Evolutionary conservation across 768 basidiomycete genomes (phyloP).

Genomic region (Kwoniella shandongensis): DNA sequence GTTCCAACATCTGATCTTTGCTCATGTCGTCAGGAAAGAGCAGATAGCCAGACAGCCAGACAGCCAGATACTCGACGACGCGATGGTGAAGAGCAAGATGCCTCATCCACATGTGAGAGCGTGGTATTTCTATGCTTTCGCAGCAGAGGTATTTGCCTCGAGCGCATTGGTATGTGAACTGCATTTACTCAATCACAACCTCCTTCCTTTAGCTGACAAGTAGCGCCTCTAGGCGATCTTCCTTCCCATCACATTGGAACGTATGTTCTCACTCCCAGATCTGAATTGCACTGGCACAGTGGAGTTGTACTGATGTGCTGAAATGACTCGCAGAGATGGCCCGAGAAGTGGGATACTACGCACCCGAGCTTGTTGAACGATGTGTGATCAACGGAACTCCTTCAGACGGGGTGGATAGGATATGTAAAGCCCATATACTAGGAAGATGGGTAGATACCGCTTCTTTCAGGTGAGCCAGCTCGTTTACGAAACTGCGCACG

Average conservation of each 20-base stretch:
- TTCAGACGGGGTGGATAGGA: constrained; percentile 43
- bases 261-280: constrained; percentile 29
- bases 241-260: constrained; percentile 50
- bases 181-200: not conserved
- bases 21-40: too few species aligned
- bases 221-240: constrained; percentile 42
- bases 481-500: not conserved
- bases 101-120: constrained; percentile 30
- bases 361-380: constrained; percentile 66
- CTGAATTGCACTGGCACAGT: too few species aligned
- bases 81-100: not conserved
- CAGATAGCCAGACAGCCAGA: too few species aligned
- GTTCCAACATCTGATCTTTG: too few species aligned
- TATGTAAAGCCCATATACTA: constrained; percentile 78
- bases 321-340: constrained; percentile 94
- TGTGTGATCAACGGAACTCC: constrained; percentile 55
- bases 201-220: not conserved
- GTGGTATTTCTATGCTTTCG: constrained; percentile 48
- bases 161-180: constrained; percentile 32
- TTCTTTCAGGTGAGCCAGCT: constrained; percentile 71
- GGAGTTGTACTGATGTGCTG: too few species aligned
- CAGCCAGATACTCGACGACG: too few species aligned
- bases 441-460: constrained; percentile 88
- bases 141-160: constrained; percentile 47
- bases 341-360: constrained; percentile 76